phyloP scores from a whole-genome alignment of 805 yeast species.

The Yamadazyma paraphyllophila region DNA sequence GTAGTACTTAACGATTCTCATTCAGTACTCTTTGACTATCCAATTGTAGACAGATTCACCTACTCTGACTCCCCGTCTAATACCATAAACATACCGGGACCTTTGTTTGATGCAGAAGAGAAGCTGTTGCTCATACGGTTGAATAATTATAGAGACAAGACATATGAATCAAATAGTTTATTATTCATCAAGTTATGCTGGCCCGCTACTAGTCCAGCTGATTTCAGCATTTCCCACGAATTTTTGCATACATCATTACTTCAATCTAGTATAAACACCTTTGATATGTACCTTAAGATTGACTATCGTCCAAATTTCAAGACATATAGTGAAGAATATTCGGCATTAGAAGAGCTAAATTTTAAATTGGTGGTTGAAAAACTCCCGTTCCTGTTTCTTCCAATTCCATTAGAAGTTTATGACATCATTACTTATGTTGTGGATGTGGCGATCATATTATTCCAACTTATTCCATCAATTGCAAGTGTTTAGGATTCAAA shows the following conservation, averaged over 20 bases:
- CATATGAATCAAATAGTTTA: constrained; percentile 24
- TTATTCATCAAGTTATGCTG: constrained; percentile 33
- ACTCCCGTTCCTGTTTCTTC: constrained; percentile 25
- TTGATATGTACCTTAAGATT: constrained; percentile 26
- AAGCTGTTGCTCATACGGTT: constrained; percentile 25
- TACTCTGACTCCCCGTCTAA: neutral
- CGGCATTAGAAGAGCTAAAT: constrained; percentile 12
- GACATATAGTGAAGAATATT: constrained; percentile 14
- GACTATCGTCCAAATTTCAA: constrained; percentile 21
- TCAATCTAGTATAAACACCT: constrained; percentile 2
- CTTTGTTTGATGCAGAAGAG: constrained; percentile 6
- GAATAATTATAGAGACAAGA: constrained; percentile 31
- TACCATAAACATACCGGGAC: neutral
- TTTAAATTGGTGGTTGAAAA: constrained; percentile 27
- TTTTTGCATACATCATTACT: constrained; percentile 19
- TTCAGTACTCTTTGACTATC: constrained; percentile 22
- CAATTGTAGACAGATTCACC: constrained; percentile 17
- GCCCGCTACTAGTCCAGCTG: constrained; percentile 34
- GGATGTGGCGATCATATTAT: constrained; percentile 20
- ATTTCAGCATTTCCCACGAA: constrained; percentile 22
- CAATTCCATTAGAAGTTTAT: constrained; percentile 34
- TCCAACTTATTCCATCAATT: constrained; percentile 3
- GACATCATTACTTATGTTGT: constrained; percentile 26
- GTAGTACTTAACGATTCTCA: constrained; percentile 20
- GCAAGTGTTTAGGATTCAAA: neutral